A percentile compares a stretch with the other conserved stretches of the same genome.
These are phyloP conservation scores for Violaceomyces palustris DNA, from an alignment of 1,284 basidiomycete species.

Conservation along the genomic window DNA sequence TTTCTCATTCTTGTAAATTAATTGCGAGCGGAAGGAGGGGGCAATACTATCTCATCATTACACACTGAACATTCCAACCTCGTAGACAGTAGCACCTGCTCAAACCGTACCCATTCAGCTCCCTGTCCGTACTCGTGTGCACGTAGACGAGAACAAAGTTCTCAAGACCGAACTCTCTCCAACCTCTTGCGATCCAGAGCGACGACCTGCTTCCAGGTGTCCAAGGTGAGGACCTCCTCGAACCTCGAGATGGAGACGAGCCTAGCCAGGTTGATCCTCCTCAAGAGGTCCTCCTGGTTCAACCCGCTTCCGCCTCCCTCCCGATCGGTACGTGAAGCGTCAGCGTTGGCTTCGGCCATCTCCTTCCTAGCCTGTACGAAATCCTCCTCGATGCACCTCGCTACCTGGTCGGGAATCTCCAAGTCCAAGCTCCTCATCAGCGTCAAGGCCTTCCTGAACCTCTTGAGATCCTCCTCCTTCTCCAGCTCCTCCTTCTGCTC, in stretches of 20 bases:
- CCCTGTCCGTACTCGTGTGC: too few species aligned
- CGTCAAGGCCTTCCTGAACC: constrained; percentile 18
- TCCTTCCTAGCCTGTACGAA: constrained; percentile 36
- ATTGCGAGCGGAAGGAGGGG: too few species aligned
- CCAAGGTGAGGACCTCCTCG: constrained; percentile 15
- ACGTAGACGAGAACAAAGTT: too few species aligned
- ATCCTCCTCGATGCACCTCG: constrained; percentile 41
- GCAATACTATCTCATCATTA: too few species aligned
- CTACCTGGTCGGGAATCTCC: constrained; percentile 36
- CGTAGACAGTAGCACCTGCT: too few species aligned
- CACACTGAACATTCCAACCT: too few species aligned
- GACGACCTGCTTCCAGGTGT: constrained; percentile 25
- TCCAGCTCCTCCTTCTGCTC: constrained; percentile 19
- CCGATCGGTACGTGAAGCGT: constrained; percentile 1
- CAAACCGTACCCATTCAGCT: too few species aligned
- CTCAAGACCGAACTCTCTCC: constrained; percentile 5
- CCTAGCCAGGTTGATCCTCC: constrained; percentile 33
- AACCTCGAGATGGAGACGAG: constrained; percentile 30
- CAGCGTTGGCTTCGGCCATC: constrained; percentile 11
- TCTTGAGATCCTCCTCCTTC: constrained; percentile 5
- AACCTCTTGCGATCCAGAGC: constrained; percentile 16
- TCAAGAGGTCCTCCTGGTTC: constrained; percentile 37
- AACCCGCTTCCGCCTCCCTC: too few species aligned
- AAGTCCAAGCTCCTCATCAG: constrained; percentile 24
- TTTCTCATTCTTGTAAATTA: too few species aligned